Base-by-base conservation (phyloP, 805 yeast genomes). In the Lachancea sp. region DNA sequence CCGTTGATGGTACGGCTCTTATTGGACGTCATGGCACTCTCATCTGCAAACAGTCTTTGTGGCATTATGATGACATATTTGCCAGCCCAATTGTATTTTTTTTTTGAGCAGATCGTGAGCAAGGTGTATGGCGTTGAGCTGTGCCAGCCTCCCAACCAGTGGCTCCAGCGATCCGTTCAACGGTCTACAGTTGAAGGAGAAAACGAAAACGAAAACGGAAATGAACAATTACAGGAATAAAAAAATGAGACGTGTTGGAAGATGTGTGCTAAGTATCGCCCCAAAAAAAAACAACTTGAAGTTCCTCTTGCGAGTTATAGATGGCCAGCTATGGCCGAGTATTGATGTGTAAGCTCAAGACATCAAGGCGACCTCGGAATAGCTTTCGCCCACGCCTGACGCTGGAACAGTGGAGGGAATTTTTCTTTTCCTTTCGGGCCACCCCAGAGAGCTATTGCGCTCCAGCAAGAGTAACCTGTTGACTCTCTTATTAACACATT, bases 61-160 rank as follows among this genome's bases (percentile, higher is more conserved):
- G 57, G 59, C 26, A 51, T 60, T 11, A 45, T 52, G 7, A 50
- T 60, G 54, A 53, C 52, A 26, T 53, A 61, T 36, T 11, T 60
- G 16, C 65, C 67, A 22, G 65, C 59, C 2, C 67, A 63, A 43
- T 18, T 55, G 1, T 36, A 58, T 16, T 62, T 48, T 38, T 63
- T 59, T 46, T 13, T 55, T 40, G 66, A 60, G 35, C 60, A 56
- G 27, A 47, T 58, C 9, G 41, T 60, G 17, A 46, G 45, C 7
- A 56, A 50, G 39, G 42, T 62, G 16, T 63, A 63, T 41, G 57
- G 52, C 3, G 44, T 62, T 2, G 60, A 60, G 47, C 34, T 60
- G 12, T 51, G 57, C 30, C 18, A 39, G 36, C 47, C 47, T 15
- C 47, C 47, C 2, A 38, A 33, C 40, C 29, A 35, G 16, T 43